Base-by-base conservation (phyloP, 768 basidiomycete genomes). In the Tulasnella sp. region DNA sequence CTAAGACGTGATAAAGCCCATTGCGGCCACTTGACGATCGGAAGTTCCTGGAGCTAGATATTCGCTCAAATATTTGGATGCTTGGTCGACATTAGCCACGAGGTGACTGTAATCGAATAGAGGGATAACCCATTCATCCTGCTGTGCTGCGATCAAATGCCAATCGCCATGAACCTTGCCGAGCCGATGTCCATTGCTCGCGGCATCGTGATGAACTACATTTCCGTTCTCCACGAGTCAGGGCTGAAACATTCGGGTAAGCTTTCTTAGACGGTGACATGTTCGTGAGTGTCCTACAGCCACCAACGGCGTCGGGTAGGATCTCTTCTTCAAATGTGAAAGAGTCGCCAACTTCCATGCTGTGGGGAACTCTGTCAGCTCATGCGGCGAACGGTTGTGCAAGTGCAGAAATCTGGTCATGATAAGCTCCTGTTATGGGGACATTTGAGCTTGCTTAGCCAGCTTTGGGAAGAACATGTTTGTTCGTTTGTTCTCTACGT, bases 1-100 rank as follows among this genome's bases (percentile, higher is more conserved):
- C 94, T 64, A 96, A 88, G 84, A 94, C 95, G 82, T 96, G 94
- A 85, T 96, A 94, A 85, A 92, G 6, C 91, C 95, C 22, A 93
- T 90, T 14, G 94, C 92, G 14, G 93, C 95, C 54, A 96, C 93
- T 84, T 92, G 93, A 12, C 90, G 88, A 5, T 92, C 93, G 83
- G 92, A 94, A 1, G 92, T 90, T 72, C 86, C 84, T 82, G 86
- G 89, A 46, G 88, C 88, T 80, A 93, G 90, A 83, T 95, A 94
- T 14, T 86, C 88, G 48, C 95, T 86, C 79, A 86, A 85, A 24
- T 87, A 85, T 73, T 85, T 86, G 37, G 92, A 89, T 76, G 92
- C 88, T 0, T 91, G 89, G 81, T 89, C 90, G 74, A 89, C 77
- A 28, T 86, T 83, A 93, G 93, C 93, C 94, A 94, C 86, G 90